A percentile compares a stretch with the other conserved stretches of the same genome.
These are phyloP conservation scores for Ascochyta rabiei DNA, from an alignment of 2,329 filamentous ascomycete genomes.

Conservation along the genomic window DNA sequence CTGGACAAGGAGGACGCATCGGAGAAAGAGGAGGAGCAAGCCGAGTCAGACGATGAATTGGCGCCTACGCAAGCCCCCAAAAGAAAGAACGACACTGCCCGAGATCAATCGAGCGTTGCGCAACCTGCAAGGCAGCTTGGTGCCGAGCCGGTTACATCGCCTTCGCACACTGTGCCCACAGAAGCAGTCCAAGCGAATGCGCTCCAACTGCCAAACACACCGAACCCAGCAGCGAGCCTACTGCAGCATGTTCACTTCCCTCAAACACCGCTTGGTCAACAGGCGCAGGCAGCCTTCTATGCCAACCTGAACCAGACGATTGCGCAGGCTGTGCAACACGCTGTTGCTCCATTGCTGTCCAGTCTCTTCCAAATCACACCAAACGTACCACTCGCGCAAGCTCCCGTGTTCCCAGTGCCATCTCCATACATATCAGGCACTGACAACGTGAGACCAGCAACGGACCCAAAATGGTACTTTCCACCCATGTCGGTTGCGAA, in stretches of 20 bases:
- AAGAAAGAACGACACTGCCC: slow-evolving; percentile 6
- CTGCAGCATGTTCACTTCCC: slow-evolving; percentile 35
- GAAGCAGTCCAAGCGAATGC: background rate
- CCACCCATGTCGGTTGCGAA: slow-evolving; percentile 18
- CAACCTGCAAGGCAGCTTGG: background rate
- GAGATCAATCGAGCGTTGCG: background rate
- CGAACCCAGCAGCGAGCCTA: slow-evolving; percentile 26
- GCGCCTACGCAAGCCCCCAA: slow-evolving; percentile 28
- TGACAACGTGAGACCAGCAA: slow-evolving; percentile 29
- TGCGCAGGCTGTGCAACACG: slow-evolving; percentile 32
- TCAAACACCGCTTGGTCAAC: slow-evolving; percentile 38
- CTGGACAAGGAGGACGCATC: slow-evolving; percentile 44
- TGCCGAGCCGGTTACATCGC: background rate
- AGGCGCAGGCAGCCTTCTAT: slow-evolving; percentile 36
- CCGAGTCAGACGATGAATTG: slow-evolving; percentile 38
- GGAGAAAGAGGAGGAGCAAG: slow-evolving; percentile 27
- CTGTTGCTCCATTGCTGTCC: slow-evolving; percentile 30
- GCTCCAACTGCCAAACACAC: slow-evolving; percentile 18
- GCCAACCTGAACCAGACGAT: slow-evolving; percentile 31
- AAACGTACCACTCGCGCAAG: slow-evolving; percentile 4
- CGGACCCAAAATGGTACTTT: slow-evolving; percentile 38
- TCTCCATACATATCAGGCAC: slow-evolving; percentile 8
- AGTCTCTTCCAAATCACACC: slow-evolving; percentile 20
- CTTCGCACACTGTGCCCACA: background rate
- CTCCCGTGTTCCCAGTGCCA: slow-evolving; percentile 6